A percentile compares a stretch with the other conserved stretches of the same genome.
Conservation (phyloP, 1,284 basidiomycete genomes). For the Anthracocystis panici-leucophaei region DNA sequence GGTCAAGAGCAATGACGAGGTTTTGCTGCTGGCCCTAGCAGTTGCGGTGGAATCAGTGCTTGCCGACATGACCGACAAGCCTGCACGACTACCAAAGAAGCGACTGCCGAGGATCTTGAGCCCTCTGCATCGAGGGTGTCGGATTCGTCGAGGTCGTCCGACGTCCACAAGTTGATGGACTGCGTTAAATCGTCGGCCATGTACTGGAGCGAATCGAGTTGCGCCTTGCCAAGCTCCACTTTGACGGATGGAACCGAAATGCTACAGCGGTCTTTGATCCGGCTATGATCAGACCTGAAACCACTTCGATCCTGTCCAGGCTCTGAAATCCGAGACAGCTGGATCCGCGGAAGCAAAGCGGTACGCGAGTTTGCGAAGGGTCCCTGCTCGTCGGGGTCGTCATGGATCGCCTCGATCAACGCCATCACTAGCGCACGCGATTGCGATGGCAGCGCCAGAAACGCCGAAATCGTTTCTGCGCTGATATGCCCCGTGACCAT, state of each 20-base stretch:
- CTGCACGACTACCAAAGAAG: slow-evolving; percentile 55
- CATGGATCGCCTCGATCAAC: slow-evolving; percentile 21
- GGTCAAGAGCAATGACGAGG: slow-evolving; percentile 28
- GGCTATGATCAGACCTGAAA: neutral
- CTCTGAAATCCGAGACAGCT: slow-evolving; percentile 10
- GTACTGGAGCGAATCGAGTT: slow-evolving; percentile 59
- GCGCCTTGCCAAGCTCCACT: slow-evolving; percentile 39
- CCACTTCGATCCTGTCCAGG: neutral
- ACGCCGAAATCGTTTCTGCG: slow-evolving; percentile 33
- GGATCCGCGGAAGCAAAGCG: slow-evolving; percentile 17
- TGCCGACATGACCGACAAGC: slow-evolving; percentile 45
- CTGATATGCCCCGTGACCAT: slow-evolving; percentile 16
- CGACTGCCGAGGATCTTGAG: slow-evolving; percentile 57
- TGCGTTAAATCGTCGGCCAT: slow-evolving; percentile 57
- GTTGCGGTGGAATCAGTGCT: slow-evolving; percentile 52
- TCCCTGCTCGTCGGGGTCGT: neutral
- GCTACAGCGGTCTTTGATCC: slow-evolving; percentile 30
- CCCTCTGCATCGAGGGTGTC: slow-evolving; percentile 34
- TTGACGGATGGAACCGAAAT: slow-evolving; percentile 36
- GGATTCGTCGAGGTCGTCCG: slow-evolving; percentile 26
- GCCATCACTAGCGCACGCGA: slow-evolving; percentile 30
- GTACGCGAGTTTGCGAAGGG: slow-evolving; percentile 6
- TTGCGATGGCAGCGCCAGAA: slow-evolving; percentile 25
- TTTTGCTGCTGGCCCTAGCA: slow-evolving; percentile 19
- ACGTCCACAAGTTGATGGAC: slow-evolving; percentile 40